Base-by-base conservation (phyloP, 768 basidiomycete species). In the Rossbeevera mucosa region DNA sequence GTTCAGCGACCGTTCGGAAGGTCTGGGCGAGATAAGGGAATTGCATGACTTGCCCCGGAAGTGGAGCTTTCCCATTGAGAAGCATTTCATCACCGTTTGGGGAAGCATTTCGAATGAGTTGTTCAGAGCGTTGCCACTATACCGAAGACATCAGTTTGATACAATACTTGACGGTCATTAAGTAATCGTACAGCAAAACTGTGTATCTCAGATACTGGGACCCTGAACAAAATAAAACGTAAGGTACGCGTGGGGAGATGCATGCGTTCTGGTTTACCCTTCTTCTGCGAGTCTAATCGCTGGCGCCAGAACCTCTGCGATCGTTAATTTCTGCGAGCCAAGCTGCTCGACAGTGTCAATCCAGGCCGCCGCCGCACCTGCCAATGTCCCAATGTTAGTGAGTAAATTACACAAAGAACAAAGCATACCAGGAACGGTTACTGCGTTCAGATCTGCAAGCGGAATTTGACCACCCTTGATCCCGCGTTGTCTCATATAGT, bases 281-380 rank as follows among this genome's bases (percentile, higher is more conserved):
- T 91, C 86, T 66, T 95, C 91, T 7, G 94, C 96, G 49, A 98
- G 73, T 36, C 86, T 76, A 52, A 96, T 96, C 2, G 94, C 96
- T 50, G 96, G 96, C 22, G 73, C 86, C 22, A 98, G 76, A 26
- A 94, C 76, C 14, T 97, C 90, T 3, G 79, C 80, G 43, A 86
- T 58, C 1, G 71, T 73, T 4, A 88, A 51, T 53, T 54, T 66
- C 9, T 91, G 87, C 56, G 83, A 90, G 16, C 95, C 95, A 49
- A 96, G 83, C 33, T 74, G 73, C 54, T 89, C 80, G 29, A 97
- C 76, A 0, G 93, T 89, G 67, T 97, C 96, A 16, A 90, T 75
- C 94, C 95, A 98, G 14, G 93, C 93, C 29, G 93, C 90, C 3
- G 94, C 91, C n/a, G 90, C 88, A 47, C 95, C 94, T 80, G 64